Conservation (phyloP, 108 stramenopile species). For the Mediolabrus comicus region DNA sequence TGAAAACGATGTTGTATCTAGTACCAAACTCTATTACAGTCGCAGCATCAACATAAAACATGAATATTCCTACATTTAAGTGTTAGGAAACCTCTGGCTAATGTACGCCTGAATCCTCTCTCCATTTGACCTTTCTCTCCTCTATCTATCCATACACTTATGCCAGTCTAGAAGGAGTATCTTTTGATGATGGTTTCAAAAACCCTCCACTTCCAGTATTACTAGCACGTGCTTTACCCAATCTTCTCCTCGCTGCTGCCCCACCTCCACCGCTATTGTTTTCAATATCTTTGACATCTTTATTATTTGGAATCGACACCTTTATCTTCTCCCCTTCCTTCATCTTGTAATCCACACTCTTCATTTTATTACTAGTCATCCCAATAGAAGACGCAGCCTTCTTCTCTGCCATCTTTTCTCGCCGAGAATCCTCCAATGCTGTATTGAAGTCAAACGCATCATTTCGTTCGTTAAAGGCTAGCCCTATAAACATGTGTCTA, state of each 20-base stretch:
- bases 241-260: conserved; percentile 15
- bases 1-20: conserved; percentile 64
- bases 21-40: no score
- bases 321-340: conserved; percentile 92
- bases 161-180: conserved; percentile 62
- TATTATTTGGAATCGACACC: conserved; percentile 52
- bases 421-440: conserved; percentile 84
- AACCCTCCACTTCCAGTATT: conserved; percentile 45
- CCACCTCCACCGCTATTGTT: conserved; percentile 19
- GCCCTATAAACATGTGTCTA: conserved; percentile 93
- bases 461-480: conserved; percentile 97
- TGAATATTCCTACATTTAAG: no score
- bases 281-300: background rate
- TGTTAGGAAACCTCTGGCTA: no score
- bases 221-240: background rate
- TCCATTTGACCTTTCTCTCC: no score
- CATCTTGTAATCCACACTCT: conserved; percentile 80
- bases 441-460: conserved; percentile 99
- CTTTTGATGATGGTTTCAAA: conserved; percentile 71
- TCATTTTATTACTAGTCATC: conserved; percentile 8
- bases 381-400: conserved; percentile 31
- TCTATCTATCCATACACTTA: background rate
- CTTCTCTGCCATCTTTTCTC: conserved; percentile 73
- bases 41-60: no score
- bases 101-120: no score